Evolutionary conservation across 257 asterid species (phyloP), one percentile per base, ranked within the genome.

Genomic region (Salvia rosmarinus): DNA sequence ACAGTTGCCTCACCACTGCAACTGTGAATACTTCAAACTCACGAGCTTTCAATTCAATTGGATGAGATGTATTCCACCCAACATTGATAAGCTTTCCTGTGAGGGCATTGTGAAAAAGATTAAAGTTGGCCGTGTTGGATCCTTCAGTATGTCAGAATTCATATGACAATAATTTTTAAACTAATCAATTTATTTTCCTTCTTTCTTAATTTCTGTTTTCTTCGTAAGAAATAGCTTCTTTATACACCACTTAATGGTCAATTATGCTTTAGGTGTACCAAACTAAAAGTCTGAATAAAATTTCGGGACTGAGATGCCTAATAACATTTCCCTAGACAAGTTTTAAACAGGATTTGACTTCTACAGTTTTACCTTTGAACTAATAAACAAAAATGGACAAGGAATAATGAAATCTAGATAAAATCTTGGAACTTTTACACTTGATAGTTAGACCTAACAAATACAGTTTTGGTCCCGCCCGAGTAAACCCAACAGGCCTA

Each of bases 1-100:
- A 76, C 74, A 89, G 66, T 74, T 70, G 70, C 44, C 56, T 83
- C 46, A 86, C 76, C 1, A 96, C 96, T 57, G 66, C 87, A 9
- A 89, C 83, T 1, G 95, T 86, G 52, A 82, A 84, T 14, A 91
- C 88, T 75, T 91, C 95, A 14, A 84, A 89, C 67, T 86, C 88
- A 10, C 89, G 83, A 30, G 87, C 87, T 65, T 70, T 80, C 19
- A 91, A 75, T 49, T 86, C 75, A 13, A 91, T 32, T 1, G 93
- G 88, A 20, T 84, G 54, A 20, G 86, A 67, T 11, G 78, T 73
- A 52, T 78, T 77, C n/a, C 69, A 68, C 49, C 82, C 82, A 43
- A 91, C 85, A 73, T 77, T 69, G 28, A 81, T 37, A 67, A 86
- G 73, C 25, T 80, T 71, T 13, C 88, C 96, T 89, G n/a, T n/a